phyloP scores from a whole-genome alignment of 495 filamentous ascomycete species.

The Aspergillus kassunensis region DNA sequence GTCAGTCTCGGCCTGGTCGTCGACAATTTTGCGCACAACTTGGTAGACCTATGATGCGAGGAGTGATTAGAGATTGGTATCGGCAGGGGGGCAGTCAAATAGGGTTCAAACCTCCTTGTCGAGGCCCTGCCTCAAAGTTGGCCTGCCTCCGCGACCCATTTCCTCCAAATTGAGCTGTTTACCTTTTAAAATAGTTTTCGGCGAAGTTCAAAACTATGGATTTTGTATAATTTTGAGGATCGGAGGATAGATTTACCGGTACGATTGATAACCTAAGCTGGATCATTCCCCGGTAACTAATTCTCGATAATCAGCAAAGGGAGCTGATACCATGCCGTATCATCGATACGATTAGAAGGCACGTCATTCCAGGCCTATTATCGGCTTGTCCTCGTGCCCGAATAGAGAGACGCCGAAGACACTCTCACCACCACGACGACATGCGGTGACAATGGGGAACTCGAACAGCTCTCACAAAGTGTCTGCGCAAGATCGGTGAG shows the following conservation, averaged over 20 bases:
- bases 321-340: neutral
- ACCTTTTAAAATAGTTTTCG: neutral
- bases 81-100: neutral
- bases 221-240: constrained; percentile 19
- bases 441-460: constrained; percentile 61
- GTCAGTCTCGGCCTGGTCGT: constrained; percentile 53
- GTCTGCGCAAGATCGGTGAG: constrained; percentile 67
- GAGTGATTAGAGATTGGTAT: neutral
- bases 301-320: too few species aligned
- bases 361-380: constrained; percentile 5
- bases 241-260: constrained; percentile 23
- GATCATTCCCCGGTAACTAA: constrained; percentile 1
- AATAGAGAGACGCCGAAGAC: neutral
- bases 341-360: too few species aligned
- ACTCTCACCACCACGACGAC: constrained; percentile 17
- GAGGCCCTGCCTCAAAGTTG: constrained; percentile 49
- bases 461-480: constrained; percentile 62
- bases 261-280: neutral
- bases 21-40: constrained; percentile 66
- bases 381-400: neutral
- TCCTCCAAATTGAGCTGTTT: neutral
- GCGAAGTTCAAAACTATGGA: neutral
- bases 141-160: constrained; percentile 40
- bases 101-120: constrained; percentile 49
- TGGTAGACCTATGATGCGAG: constrained; percentile 57